Percentiles rank a stretch among this genome's conserved stretches.
Conservation (phyloP, 441 rosid species). For the Adansonia rubrostipa region DNA sequence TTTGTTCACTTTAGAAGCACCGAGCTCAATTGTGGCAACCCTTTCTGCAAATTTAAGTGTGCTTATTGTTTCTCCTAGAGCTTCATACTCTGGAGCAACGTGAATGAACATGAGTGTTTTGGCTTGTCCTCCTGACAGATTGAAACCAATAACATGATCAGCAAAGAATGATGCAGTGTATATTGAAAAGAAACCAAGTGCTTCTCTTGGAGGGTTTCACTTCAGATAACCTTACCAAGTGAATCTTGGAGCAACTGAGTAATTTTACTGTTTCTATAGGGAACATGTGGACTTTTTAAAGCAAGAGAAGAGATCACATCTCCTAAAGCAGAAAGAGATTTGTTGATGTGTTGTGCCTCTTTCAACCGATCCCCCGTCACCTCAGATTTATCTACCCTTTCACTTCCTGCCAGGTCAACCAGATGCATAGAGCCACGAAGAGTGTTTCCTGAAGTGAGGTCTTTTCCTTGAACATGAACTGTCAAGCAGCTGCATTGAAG, state of each 20-base stretch:
- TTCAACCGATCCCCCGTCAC: slow-evolving; percentile 71
- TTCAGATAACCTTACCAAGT: slow-evolving; percentile 50
- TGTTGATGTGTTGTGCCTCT: slow-evolving; percentile 73
- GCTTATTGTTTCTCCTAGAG: slow-evolving; percentile 65
- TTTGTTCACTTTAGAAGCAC: slow-evolving; percentile 76
- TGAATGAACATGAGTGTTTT: slow-evolving; percentile 82
- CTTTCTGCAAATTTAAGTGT: slow-evolving; percentile 79
- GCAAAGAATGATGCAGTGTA: neutral
- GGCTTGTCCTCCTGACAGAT: slow-evolving; percentile 67
- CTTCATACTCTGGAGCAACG: slow-evolving; percentile 65
- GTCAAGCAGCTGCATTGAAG: slow-evolving; percentile 61
- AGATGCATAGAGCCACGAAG: slow-evolving; percentile 74
- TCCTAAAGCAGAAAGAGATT: slow-evolving; percentile 75
- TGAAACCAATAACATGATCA: slow-evolving; percentile 27
- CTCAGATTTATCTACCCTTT: slow-evolving; percentile 77
- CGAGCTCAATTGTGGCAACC: slow-evolving; percentile 71
- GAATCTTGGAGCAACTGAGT: slow-evolving; percentile 79
- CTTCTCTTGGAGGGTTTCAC: neutral
- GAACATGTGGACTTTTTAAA: slow-evolving; percentile 63
- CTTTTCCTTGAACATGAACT: slow-evolving; percentile 76
- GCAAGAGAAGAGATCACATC: slow-evolving; percentile 76
- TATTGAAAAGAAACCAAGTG: slow-evolving; percentile 1
- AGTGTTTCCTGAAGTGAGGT: slow-evolving; percentile 60
- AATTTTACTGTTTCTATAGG: slow-evolving; percentile 75
- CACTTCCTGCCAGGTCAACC: slow-evolving; percentile 81